A percentile compares a stretch with the other conserved stretches of the same genome.
Evolutionary conservation across 2,329 filamentous ascomycete genomes (phyloP).

Genomic region (Cytospora piceicola): DNA sequence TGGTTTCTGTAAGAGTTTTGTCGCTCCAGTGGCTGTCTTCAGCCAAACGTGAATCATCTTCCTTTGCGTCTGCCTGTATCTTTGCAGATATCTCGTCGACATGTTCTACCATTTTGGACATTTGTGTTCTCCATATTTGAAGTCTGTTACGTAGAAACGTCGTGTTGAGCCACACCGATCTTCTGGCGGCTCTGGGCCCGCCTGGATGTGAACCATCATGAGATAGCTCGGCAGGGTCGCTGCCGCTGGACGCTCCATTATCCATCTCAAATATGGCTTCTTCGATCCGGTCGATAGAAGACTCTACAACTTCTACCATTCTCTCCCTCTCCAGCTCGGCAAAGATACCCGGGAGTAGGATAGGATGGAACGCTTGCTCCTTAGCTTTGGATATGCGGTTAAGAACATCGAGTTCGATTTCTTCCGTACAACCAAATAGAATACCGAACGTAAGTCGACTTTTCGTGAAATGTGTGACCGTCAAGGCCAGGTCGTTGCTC

Average conservation of each 20-base stretch:
- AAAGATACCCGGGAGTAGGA: slow-evolving; percentile 39
- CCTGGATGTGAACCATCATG: not conserved
- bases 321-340: slow-evolving; percentile 38
- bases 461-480: not conserved
- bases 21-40: slow-evolving; percentile 18
- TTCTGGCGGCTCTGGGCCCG: slow-evolving; percentile 19
- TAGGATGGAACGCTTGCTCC: slow-evolving; percentile 33
- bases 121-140: slow-evolving; percentile 35
- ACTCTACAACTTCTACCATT: slow-evolving; percentile 32
- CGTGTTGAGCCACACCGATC: slow-evolving; percentile 35
- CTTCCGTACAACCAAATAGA: not conserved
- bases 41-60: not conserved
- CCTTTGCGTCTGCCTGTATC: not conserved
- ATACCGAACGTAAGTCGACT: not conserved
- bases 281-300: slow-evolving; percentile 34
- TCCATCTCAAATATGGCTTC: slow-evolving; percentile 33
- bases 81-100: slow-evolving; percentile 28
- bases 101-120: slow-evolving; percentile 34
- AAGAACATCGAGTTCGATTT: not conserved
- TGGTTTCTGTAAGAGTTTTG: slow-evolving; percentile 1
- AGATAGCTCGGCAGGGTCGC: slow-evolving; percentile 2
- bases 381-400: not conserved
- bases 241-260: not conserved
- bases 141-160: slow-evolving; percentile 35
- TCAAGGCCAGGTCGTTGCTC: not conserved